Base-by-base conservation (phyloP, 2,329 filamentous ascomycete genomes). In the Byssoonygena ceratinophila region DNA sequence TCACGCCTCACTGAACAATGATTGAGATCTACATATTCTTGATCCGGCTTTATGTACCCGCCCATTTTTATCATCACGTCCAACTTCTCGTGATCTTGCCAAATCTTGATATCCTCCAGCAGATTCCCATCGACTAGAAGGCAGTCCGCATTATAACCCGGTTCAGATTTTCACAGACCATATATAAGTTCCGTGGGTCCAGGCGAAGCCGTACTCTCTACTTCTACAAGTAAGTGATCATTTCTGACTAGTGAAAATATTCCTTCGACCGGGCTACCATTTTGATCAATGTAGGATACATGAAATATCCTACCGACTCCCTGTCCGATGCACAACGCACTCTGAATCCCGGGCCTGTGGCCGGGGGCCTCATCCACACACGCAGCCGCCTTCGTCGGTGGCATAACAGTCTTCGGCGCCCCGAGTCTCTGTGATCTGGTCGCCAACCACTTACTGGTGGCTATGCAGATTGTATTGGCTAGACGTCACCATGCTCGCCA, bases 271-370 rank as follows among this genome's bases (percentile, higher is more conserved):
- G 41, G 43, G 32, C 16, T 54, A 54, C 60, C 57, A 48, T 68
- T 61, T 25, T 70, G 67, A 51, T 76, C 71, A 12, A 71, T 71
- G 46, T 68, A 75, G 0, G 66, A 70, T 0, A 69, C 73, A 55
- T 76, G 72, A 54, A 71, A 76, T 39, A 76, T 74, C 5, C 74
- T 68, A 45, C 76, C 73, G 0, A 76, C 70, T 1, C 72, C 72
- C 40, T 71, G 67, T 52, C 64, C 63, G 36, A 72, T 59, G 57
- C 68, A 74, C 64, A 72, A n/a, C n/a, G n/a, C n/a, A n/a, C n/a
- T n/a, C 69, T 0, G 67, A 69, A 43, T 74, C 73, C 34, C 70
- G 55, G 1, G 72, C 69, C 59, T 59, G 37, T 56, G 54, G 8
- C 54, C 55, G 48, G 75, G 74, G 0, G 67, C 74, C 55, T 75